Conservation (phyloP, 2,329 filamentous ascomycete species). For the Amylocarpus encephaloides region DNA sequence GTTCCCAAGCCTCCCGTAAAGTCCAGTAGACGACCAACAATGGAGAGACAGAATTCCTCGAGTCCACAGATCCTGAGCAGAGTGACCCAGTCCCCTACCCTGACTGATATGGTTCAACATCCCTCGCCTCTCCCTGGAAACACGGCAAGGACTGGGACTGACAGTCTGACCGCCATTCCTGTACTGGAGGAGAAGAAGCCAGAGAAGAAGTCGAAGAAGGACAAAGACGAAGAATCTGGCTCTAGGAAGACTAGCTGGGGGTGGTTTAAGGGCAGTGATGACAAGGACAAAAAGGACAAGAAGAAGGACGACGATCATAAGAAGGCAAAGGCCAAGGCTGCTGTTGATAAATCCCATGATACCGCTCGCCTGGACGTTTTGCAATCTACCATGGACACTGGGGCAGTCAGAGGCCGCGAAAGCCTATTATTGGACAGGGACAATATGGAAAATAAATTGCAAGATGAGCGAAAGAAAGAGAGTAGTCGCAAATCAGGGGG, state of each 20-base stretch:
- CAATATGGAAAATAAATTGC: conserved; percentile 60
- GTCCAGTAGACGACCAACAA: conserved; percentile 37
- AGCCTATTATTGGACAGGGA: conserved; percentile 80
- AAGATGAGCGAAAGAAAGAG: conserved; percentile 79
- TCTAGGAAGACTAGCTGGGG: conserved; percentile 77
- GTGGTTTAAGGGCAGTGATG: conserved; percentile 72
- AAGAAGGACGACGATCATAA: conserved; percentile 56
- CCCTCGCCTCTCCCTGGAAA: conserved; percentile 66
- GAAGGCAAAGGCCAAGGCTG: conserved; percentile 57
- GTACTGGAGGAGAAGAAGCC: conserved; percentile 70
- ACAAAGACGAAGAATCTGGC: conserved; percentile 50
- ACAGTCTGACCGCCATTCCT: conserved; percentile 74
- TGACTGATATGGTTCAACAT: conserved; percentile 57
- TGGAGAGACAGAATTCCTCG: conserved; percentile 30
- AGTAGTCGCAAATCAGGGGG: conserved; percentile 63
- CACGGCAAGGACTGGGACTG: conserved; percentile 55
- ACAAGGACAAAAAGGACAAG: conserved; percentile 66
- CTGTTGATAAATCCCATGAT: conserved; percentile 59
- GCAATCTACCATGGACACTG: conserved; percentile 77
- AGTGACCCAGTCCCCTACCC: conserved; percentile 14
- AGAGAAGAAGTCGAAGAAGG: conserved; percentile 72
- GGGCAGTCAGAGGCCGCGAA: conserved; percentile 61
- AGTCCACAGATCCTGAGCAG: conserved; percentile 21
- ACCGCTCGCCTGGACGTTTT: conserved; percentile 79
- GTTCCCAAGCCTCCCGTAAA: conserved; percentile 43